These are phyloP conservation scores for Monilinia fructigena DNA, from an alignment of 2,329 filamentous ascomycete genomes.

Conservation along the genomic window DNA sequence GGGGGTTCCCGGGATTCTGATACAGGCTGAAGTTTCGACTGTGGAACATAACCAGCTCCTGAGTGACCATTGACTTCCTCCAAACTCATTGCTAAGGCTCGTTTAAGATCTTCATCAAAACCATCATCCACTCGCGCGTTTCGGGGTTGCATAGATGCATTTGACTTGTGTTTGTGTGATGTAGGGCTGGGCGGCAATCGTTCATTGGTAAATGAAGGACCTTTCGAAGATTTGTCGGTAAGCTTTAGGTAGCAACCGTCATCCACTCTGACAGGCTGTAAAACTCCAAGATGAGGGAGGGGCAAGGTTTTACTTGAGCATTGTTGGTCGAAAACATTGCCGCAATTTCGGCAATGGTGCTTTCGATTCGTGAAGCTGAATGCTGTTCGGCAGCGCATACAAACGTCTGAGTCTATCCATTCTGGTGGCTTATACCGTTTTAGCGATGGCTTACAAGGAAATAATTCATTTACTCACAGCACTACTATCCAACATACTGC, in stretches of 20 bases:
- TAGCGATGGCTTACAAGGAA: conserved; percentile 8
- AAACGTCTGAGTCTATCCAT: conserved; percentile 97
- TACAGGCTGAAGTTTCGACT: conserved; percentile 49
- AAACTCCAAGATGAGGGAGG: conserved; percentile 87
- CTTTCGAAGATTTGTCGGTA: conserved; percentile 66
- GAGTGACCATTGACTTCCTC: conserved; percentile 82
- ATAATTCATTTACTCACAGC: conserved; percentile 60
- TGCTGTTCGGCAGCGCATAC: conserved; percentile 92
- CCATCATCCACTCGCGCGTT: conserved; percentile 83
- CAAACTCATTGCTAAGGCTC: conserved; percentile 91
- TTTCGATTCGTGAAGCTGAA: conserved; percentile 99
- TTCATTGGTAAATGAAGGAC: conserved; percentile 43
- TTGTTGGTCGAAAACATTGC: conserved; percentile 93
- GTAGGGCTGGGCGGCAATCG: conserved; percentile 49
- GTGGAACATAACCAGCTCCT: conserved; percentile 69
- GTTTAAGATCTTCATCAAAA: conserved; percentile 93
- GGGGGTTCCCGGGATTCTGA: conserved; percentile 29
- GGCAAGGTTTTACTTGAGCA: conserved; percentile 88
- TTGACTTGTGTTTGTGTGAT: conserved; percentile 63
- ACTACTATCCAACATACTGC: conserved; percentile 96
- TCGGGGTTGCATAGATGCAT: conserved; percentile 77
- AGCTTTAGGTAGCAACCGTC: conserved; percentile 93
- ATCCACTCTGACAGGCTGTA: conserved; percentile 88
- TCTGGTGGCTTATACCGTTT: conserved; percentile 70
- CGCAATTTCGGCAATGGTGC: conserved; percentile 96